Base-by-base conservation (phyloP, 2,329 filamentous ascomycete genomes). In the Diaporthe amygdali region DNA sequence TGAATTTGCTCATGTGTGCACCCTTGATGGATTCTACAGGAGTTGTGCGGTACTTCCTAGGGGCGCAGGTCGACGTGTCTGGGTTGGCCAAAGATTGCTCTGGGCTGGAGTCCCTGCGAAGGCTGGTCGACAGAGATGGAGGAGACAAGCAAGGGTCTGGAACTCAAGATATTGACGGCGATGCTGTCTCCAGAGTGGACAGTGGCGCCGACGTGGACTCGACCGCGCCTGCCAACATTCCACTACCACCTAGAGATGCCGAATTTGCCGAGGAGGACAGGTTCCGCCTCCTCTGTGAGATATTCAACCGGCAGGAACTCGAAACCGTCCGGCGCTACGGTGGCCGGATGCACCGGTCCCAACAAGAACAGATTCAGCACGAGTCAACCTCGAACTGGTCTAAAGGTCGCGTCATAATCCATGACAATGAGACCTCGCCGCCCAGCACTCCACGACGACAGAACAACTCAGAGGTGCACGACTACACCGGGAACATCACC, bases 1-100 rank as follows among this genome's bases (percentile, higher is more conserved):
- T 94, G 87, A 95, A 94, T 73, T 84, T 95, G 2, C 84, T 94
- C 30, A 93, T 93, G 90, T 87, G 89, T n/a, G 90, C 92, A 1
- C 92, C 92, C 0, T 82, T 94, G 0, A 88, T 90, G 74, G 92
- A 94, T 76, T 92, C 88, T 54, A 86, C 88, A 22, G 92, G 92
- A 2, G 84, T 85, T 0, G 85, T 93, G 1, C 87, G 92, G 34
- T 94, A 94, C 78, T 81, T 90, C 76, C 89, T 94, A 68, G 92
- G 92, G 30, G 92, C 92, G 0, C 92, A 94, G 77, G 89, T 94
- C 34, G 92, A 94, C 73, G 83, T 94, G 7, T 92, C 90, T 1
- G 90, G 91, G 4, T 84, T 94, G 0, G 89, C 90, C 22, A 92
- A 91, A 76, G 89, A 93, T 52, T 89, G 87, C 73, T 86, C 88